Base-by-base conservation (phyloP, 2,329 filamentous ascomycete genomes). In the Trichoderma atrobrunneum region DNA sequence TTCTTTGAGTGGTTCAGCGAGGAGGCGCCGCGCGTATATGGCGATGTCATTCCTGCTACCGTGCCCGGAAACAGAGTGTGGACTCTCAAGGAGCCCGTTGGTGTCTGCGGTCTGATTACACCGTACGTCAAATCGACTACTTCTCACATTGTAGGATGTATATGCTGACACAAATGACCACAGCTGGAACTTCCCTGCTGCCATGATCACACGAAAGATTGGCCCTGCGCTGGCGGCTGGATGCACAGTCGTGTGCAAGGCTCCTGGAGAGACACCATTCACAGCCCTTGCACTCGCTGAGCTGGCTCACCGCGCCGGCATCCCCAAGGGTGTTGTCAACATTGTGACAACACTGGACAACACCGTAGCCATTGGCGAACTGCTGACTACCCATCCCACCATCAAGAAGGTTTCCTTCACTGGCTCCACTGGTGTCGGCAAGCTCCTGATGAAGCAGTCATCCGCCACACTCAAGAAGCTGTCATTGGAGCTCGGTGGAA, bases 391-490 rank as follows among this genome's bases (percentile, higher is more conserved):
- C 0, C 78, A 81, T 86, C 98, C 92, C 4, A 89, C 87, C 2
- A 86, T 99, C 75, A 92, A 92, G 80, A 98, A 98, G 82, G 88
- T 98, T 57, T 97, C 94, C 16, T 99, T 99, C 81, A 98, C 96
- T 1, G 96, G 96, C 64, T 98, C 83, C 26, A 92, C 90, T 0
- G 82, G 79, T 59, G 89, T 92, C 48, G 90, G 90, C 36, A 91
- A 91, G 80, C 85, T 91, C 7, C 89, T 99, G 70, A 97, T 98
- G 94, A 92, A 93, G 84, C 95, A 98, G 82, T 91, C 92, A 12
- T 89, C 94, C 0, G 87, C 89, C 54, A 97, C 94, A 0, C 84
- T 98, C 76, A 98, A 98, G 87, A 88, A 90, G 76, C 80, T 91
- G 54, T 96, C 93, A 0, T 92, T 97, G 81, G 95, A 98, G 81